A percentile compares a stretch with the other conserved stretches of the same genome.
phyloP scores from a whole-genome alignment of 805 yeast species.

The Hanseniaspora occidentalis region DNA sequence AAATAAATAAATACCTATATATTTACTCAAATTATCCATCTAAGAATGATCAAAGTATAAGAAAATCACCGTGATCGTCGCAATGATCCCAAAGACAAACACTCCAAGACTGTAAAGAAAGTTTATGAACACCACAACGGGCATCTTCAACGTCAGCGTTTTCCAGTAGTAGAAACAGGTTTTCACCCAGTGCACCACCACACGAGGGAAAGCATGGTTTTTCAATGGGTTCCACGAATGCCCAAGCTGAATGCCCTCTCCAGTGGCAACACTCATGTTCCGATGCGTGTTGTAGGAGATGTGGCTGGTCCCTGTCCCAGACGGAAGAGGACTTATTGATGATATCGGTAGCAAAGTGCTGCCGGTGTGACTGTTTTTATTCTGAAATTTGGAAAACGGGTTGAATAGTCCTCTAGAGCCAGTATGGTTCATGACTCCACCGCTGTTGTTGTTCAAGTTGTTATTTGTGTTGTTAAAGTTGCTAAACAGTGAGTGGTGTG shows the following conservation, averaged over 20 bases:
- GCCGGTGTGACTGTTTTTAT: no score
- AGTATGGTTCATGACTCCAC: no score
- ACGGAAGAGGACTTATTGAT: background rate
- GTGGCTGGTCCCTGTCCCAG: background rate
- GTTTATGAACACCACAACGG: slow-evolving; percentile 5
- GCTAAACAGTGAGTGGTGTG: background rate
- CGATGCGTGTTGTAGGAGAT: background rate
- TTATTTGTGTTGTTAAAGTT: background rate
- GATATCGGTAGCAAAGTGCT: background rate
- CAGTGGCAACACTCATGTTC: slow-evolving; percentile 2
- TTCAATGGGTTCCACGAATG: slow-evolving; percentile 1
- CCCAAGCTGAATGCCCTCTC: slow-evolving; percentile 4
- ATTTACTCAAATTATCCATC: background rate
- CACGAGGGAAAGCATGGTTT: slow-evolving; percentile 1
- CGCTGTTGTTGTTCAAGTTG: background rate
- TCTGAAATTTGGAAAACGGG: no score
- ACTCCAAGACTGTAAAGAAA: slow-evolving; percentile 7
- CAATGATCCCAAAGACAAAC: slow-evolving; percentile 5
- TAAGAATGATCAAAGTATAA: slow-evolving; percentile 3
- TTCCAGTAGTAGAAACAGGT: slow-evolving; percentile 9
- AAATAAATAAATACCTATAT: background rate
- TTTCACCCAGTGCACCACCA: slow-evolving; percentile 8
- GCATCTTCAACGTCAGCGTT: slow-evolving; percentile 5
- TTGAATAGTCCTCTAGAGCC: no score
- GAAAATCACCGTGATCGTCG: slow-evolving; percentile 8